Evolutionary conservation across 768 basidiomycete genomes (phyloP).

Genomic region (Trametes meyenii): DNA sequence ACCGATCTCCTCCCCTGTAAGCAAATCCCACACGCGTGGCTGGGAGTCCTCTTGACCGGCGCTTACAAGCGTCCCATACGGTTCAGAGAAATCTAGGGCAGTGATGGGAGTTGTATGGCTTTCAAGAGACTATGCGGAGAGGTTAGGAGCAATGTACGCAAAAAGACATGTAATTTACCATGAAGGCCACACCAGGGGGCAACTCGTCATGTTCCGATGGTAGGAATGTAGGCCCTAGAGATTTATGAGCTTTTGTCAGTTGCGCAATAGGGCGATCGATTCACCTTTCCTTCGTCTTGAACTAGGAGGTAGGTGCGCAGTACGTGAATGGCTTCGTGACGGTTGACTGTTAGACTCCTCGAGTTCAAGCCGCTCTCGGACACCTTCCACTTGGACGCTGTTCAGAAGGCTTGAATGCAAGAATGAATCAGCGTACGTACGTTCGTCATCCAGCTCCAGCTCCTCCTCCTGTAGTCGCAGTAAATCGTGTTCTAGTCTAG

Average conservation of each 20-base stretch:
- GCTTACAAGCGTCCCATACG: constrained; percentile 91
- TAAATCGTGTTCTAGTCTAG: constrained; percentile 79
- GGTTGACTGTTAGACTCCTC: constrained; percentile 52
- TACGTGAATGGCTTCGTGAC: constrained; percentile 32
- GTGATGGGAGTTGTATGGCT: constrained; percentile 82
- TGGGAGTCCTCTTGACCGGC: constrained; percentile 84
- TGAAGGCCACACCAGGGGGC: constrained; percentile 93
- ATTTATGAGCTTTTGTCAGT: background rate
- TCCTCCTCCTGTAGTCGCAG: constrained; percentile 93
- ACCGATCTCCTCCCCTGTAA: constrained; percentile 86
- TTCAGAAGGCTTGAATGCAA: background rate
- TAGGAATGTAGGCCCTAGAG: constrained; percentile 85
- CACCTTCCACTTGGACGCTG: constrained; percentile 74
- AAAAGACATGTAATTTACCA: constrained; percentile 54
- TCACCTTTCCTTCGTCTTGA: constrained; percentile 73
- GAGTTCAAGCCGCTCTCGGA: constrained; percentile 79
- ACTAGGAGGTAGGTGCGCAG: constrained; percentile 53
- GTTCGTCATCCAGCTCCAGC: constrained; percentile 93
- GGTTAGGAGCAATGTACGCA: constrained; percentile 17
- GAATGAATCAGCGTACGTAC: constrained; percentile 49
- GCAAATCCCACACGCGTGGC: constrained; percentile 93
- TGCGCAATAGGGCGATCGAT: background rate
- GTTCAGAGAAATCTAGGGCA: constrained; percentile 93
- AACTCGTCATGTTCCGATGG: constrained; percentile 97
- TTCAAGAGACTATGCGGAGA: constrained; percentile 66